phyloP scores from a whole-genome alignment of 2,329 filamentous ascomycete genomes.

The Cladosporium sp. region DNA sequence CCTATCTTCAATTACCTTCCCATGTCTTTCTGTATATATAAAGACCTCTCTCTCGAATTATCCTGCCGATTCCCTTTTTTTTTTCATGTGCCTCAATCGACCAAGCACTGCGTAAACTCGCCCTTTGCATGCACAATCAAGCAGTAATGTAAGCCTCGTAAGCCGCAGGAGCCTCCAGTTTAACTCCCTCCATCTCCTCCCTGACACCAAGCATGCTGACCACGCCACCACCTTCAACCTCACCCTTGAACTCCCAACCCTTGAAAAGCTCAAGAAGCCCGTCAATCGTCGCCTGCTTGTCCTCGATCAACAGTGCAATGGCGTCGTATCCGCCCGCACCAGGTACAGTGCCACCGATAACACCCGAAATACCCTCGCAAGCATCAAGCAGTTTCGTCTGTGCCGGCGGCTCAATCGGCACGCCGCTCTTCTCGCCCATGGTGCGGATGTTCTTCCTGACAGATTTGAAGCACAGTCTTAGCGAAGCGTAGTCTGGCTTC shows the following conservation, averaged over 20 bases:
- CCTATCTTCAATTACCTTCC: too few species aligned
- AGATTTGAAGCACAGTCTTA: constrained; percentile 49
- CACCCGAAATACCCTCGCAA: constrained; percentile 66
- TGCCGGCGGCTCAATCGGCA: constrained; percentile 82
- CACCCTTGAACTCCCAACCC: constrained; percentile 55
- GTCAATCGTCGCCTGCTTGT: constrained; percentile 61
- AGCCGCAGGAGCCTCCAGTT: constrained; percentile 34
- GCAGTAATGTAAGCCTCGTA: constrained; percentile 35
- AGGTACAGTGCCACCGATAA: constrained; percentile 87
- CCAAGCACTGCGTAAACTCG: too few species aligned
- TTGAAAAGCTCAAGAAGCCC: constrained; percentile 60
- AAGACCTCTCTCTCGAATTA: too few species aligned
- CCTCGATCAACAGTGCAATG: constrained; percentile 71
- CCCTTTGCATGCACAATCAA: background rate
- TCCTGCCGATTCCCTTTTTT: too few species aligned
- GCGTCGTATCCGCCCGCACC: constrained; percentile 94
- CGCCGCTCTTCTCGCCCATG: constrained; percentile 70
- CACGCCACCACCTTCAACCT: constrained; percentile 41
- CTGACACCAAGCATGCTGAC: constrained; percentile 67
- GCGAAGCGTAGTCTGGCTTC: constrained; percentile 45
- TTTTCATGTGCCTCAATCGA: too few species aligned
- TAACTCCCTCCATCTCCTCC: constrained; percentile 67
- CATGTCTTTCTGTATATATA: too few species aligned
- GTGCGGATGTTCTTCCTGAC: constrained; percentile 62
- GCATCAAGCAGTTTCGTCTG: constrained; percentile 84